phyloP scores from a whole-genome alignment of 2,329 filamentous ascomycete genomes.

The Chrysosporium queenslandicum region DNA sequence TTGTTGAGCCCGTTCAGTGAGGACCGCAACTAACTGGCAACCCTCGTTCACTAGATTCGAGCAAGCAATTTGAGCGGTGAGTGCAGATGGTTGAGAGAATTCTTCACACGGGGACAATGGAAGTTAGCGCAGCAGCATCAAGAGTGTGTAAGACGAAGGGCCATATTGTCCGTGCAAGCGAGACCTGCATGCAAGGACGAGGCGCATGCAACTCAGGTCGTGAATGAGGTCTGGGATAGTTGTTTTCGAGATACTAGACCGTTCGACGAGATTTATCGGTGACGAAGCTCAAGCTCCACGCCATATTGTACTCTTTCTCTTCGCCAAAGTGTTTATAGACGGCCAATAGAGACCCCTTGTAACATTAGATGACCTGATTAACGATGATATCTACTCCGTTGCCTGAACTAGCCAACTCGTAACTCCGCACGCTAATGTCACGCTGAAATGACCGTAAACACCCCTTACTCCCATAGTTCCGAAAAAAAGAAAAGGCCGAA shows the following conservation, averaged over 20 bases:
- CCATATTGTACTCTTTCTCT: no score
- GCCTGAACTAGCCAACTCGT: neutral
- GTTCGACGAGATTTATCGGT: constrained; percentile 90
- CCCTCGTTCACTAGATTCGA: constrained; percentile 55
- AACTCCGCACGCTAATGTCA: constrained; percentile 4
- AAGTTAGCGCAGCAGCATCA: constrained; percentile 87
- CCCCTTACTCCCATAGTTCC: constrained; percentile 1
- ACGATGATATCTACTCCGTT: neutral
- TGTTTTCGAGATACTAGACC: constrained; percentile 90
- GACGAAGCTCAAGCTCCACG: constrained; percentile 21
- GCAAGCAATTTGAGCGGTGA: constrained; percentile 89
- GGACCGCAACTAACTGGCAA: neutral
- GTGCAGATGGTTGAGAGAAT: constrained; percentile 80
- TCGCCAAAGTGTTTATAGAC: no score
- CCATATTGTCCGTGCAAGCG: constrained; percentile 66
- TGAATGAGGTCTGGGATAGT: constrained; percentile 98
- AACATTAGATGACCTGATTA: constrained; percentile 10
- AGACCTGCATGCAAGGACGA: constrained; percentile 76
- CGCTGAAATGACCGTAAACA: neutral
- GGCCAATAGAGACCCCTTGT: constrained; percentile 5
- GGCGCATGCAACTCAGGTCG: constrained; percentile 72
- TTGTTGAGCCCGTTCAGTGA: neutral
- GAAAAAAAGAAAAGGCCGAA: neutral
- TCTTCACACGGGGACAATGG: constrained; percentile 76
- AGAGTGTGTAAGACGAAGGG: constrained; percentile 74